A percentile compares a stretch with the other conserved stretches of the same genome.
Evolutionary conservation across 768 basidiomycete genomes (phyloP).

Genomic region (Pilatotrama ljubarskyi): DNA sequence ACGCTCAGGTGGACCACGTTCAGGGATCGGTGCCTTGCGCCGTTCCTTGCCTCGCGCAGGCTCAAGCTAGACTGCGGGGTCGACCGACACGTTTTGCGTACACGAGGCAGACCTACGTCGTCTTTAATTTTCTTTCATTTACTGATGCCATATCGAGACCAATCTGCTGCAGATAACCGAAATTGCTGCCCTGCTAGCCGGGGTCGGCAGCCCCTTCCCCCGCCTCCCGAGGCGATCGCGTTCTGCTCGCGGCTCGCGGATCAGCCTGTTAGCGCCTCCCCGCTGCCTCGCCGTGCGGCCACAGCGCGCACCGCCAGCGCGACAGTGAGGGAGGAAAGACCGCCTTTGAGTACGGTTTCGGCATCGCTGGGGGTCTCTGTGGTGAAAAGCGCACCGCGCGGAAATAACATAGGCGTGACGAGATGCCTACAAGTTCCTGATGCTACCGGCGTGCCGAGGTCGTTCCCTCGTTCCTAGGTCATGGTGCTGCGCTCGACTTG

Average conservation of each 20-base stretch:
- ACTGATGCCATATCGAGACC: not conserved
- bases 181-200: constrained; percentile 3
- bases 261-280: not conserved
- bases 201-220: not conserved
- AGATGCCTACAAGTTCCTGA: not conserved
- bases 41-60: not conserved
- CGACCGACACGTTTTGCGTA: not conserved
- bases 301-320: not conserved
- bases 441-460: constrained; percentile 3
- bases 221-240: constrained; percentile 6
- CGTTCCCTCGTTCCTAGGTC: not conserved
- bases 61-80: constrained; percentile 1
- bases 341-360: not conserved
- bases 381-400: not conserved
- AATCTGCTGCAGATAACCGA: not conserved
- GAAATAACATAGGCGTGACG: not conserved
- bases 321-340: not conserved
- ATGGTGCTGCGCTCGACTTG: not conserved
- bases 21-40: constrained; percentile 2
- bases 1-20: not conserved
- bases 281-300: not conserved
- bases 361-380: not conserved
- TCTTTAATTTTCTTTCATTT: constrained; percentile 10
- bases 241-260: constrained; percentile 1
- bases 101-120: constrained; percentile 8